Evolutionary conservation across 306 rosid genomes (phyloP), one percentile per base, ranked within the genome.

Genomic region (Biancaea sappan): DNA sequence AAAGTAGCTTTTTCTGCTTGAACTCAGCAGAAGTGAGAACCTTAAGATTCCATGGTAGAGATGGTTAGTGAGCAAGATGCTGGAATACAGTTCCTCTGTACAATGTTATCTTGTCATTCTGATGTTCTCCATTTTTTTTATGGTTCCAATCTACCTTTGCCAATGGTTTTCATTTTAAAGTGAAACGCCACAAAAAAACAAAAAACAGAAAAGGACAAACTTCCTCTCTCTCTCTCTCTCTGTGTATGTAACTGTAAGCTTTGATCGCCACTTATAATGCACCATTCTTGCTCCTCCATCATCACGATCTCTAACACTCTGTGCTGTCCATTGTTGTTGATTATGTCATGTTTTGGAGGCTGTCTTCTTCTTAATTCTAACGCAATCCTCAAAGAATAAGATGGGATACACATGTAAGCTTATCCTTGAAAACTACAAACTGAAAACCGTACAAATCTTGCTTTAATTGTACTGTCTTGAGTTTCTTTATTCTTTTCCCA

Each of bases 91-190:
- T 79, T 79, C 79, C 75, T 14, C 31, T 29, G 35, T 41, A 41
- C 78, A 46, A 6, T 62, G 54, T 43, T 74, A 80, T 73, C 78
- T 48, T 47, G 52, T 73, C 78, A 31, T 48, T 52, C 56, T 24
- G 46, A 61, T 16, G 1, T 38, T 58, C 8, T 74, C 4, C 80
- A 35, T 73, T 79, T 65, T 65, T 0, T 24, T 44, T 52, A 57
- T 56, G 77, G 78, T 78, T 81, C 84, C 77, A 3, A 14, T 74
- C 73, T 77, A 78, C 62, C 65, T 64, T 77, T 75, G 54, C 81
- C 81, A 24, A 52, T 78, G 79, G 79, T 77, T 77, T 83, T 22
- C 26, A 70, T 77, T 77, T 32, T 19, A 63, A 81, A 77, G 79
- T 79, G 79, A 62, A 84, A n/a, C n/a, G n/a, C 14, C 58, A 60